Percentiles rank a stretch among this genome's conserved stretches.
Evolutionary conservation across 495 filamentous ascomycete genomes (phyloP).

Genomic region (Penicillium chermesinum): DNA sequence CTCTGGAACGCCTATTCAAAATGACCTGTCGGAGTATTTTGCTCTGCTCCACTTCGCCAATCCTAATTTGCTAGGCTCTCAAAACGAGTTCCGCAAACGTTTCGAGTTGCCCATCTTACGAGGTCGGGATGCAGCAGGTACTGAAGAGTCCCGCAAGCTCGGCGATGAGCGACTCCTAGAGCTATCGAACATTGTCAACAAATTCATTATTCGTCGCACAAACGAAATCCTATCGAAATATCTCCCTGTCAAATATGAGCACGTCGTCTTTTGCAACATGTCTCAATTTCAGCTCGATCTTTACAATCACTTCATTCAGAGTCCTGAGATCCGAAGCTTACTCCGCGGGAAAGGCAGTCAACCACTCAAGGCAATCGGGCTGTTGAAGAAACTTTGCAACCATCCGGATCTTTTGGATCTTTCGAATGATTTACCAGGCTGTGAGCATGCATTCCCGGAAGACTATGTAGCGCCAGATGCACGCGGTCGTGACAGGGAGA

Average conservation of each 20-base stretch:
- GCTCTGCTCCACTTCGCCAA: slow-evolving; percentile 96
- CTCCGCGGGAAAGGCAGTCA: slow-evolving; percentile 93
- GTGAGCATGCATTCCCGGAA: slow-evolving; percentile 74
- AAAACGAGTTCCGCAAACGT: slow-evolving; percentile 88
- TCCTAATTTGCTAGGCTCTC: slow-evolving; percentile 81
- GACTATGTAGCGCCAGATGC: slow-evolving; percentile 86
- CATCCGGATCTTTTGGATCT: slow-evolving; percentile 92
- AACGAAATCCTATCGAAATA: slow-evolving; percentile 99
- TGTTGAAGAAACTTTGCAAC: slow-evolving; percentile 98
- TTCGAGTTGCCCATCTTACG: slow-evolving; percentile 91
- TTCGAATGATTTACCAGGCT: slow-evolving; percentile 78
- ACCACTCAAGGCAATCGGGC: slow-evolving; percentile 90
- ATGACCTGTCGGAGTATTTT: slow-evolving; percentile 97
- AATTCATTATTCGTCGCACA: slow-evolving; percentile 96
- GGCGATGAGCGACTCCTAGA: slow-evolving; percentile 82
- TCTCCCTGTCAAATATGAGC: slow-evolving; percentile 97
- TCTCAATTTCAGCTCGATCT: slow-evolving; percentile 87
- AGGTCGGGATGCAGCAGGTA: slow-evolving; percentile 85
- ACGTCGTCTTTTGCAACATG: slow-evolving; percentile 99
- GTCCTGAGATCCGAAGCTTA: slow-evolving; percentile 88
- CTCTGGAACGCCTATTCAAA: slow-evolving; percentile 96
- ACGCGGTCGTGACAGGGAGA: slow-evolving; percentile 82
- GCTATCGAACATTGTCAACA: slow-evolving; percentile 83
- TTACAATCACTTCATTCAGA: slow-evolving; percentile 95
- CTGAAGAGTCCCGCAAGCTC: slow-evolving; percentile 73